phyloP scores from a whole-genome alignment of 371 early-diverging fungal genomes.

The Saksenaea oblongispora region DNA sequence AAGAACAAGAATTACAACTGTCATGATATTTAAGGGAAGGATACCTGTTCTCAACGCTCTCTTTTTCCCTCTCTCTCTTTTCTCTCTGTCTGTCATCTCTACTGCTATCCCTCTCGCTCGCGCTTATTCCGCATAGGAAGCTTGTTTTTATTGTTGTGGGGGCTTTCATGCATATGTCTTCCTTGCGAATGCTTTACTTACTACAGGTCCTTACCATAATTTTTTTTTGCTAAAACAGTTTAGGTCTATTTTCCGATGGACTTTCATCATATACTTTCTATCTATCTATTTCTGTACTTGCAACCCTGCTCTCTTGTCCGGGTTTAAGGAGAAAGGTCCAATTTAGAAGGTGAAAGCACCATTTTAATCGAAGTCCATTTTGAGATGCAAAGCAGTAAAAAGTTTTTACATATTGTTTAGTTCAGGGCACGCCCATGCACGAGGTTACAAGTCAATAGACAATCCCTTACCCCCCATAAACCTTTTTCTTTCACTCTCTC shows the following conservation, averaged over 20 bases:
- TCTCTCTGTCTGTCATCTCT: neutral
- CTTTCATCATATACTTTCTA: neutral
- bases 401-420: neutral
- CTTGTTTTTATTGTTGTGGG: neutral
- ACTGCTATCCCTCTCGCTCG: neutral
- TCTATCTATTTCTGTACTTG: neutral
- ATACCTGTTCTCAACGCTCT: neutral
- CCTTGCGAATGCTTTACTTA: neutral
- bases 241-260: neutral
- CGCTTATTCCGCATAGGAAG: constrained; percentile 2
- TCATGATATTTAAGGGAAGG: constrained; percentile 5
- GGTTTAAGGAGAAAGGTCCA: constrained; percentile 13
- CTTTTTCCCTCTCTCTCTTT: constrained; percentile 5
- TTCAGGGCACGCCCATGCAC: constrained; percentile 2
- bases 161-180: neutral
- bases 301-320: constrained; percentile 3
- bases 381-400: constrained; percentile 5
- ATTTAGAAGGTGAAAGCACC: constrained; percentile 13
- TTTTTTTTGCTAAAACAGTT: neutral
- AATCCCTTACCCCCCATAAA: constrained; percentile 3
- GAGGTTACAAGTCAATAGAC: neutral
- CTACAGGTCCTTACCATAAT: neutral
- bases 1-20: constrained; percentile 1
- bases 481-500: constrained; percentile 26
- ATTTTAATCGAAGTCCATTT: constrained; percentile 8